phyloP scores from a whole-genome alignment of 2,329 filamentous ascomycete genomes.

The Penicillium sp. region DNA sequence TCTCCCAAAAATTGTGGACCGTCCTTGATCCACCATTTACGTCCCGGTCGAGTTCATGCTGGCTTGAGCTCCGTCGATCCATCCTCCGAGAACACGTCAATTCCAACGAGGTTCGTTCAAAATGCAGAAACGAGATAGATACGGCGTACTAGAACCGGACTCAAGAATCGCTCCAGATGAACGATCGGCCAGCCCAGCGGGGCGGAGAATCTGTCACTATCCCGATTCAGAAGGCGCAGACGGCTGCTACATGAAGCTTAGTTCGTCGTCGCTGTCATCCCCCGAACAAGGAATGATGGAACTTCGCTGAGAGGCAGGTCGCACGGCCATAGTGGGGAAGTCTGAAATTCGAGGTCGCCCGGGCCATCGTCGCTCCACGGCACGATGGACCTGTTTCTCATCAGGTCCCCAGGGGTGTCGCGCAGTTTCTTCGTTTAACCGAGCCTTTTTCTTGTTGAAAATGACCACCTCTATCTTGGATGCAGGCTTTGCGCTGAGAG shows the following conservation, averaged over 20 bases:
- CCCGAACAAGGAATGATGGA: conserved; percentile 27
- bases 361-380: conserved; percentile 15
- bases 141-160: not conserved
- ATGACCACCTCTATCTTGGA: conserved; percentile 32
- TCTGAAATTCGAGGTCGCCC: conserved; percentile 9
- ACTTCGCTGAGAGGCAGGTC: conserved; percentile 7
- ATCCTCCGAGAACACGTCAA: not conserved
- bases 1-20: conserved; percentile 1
- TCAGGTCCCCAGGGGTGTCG: conserved; percentile 8
- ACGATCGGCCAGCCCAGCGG: not conserved
- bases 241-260: conserved; percentile 32
- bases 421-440: not conserved
- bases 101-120: conserved; percentile 1
- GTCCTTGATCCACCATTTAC: not conserved
- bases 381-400: conserved; percentile 16
- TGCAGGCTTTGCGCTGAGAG: conserved; percentile 1
- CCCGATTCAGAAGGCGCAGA: conserved; percentile 1
- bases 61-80: not conserved
- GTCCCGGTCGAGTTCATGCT: not conserved
- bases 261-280: conserved; percentile 39
- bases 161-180: not conserved
- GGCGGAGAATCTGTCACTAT: not conserved
- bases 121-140: conserved; percentile 1
- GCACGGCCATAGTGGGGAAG: not conserved
- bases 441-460: conserved; percentile 22